A percentile compares a stretch with the other conserved stretches of the same genome.
Conservation (phyloP, 2,329 filamentous ascomycete genomes). For the Ascosphaera pollenicola region DNA sequence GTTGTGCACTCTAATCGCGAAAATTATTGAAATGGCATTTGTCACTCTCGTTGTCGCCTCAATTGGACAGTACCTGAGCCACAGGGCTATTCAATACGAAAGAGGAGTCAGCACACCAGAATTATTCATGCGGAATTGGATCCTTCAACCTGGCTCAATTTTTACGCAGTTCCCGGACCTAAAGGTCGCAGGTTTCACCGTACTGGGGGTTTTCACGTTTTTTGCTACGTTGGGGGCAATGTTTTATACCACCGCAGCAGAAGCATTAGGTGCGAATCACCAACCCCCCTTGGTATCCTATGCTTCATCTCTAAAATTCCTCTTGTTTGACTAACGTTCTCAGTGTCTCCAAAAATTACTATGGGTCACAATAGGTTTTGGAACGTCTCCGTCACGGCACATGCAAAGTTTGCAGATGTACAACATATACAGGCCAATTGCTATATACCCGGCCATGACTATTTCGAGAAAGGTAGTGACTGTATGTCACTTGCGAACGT, state of each 20-base stretch:
- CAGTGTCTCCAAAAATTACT: conserved; percentile 49
- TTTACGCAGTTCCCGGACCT: conserved; percentile 46
- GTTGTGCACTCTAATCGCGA: conserved; percentile 47
- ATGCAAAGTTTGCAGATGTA: conserved; percentile 40
- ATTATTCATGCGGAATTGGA: conserved; percentile 57
- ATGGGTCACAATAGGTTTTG: conserved; percentile 29
- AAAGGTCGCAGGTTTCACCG: conserved; percentile 37
- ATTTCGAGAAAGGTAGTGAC: conserved; percentile 21
- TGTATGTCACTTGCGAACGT: conserved; percentile 50
- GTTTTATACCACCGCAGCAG: conserved; percentile 56
- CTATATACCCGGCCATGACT: conserved; percentile 27
- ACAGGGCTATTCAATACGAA: conserved; percentile 39
- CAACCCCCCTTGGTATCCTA: neutral
- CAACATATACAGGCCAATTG: conserved; percentile 34
- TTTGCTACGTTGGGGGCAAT: conserved; percentile 42
- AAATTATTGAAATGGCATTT: conserved; percentile 57
- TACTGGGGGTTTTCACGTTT: conserved; percentile 43
- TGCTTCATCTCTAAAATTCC: neutral
- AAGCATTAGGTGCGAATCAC: conserved; percentile 32
- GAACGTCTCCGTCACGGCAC: conserved; percentile 33
- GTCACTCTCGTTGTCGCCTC: conserved; percentile 57
- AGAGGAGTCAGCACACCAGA: conserved; percentile 52
- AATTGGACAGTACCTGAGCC: conserved; percentile 51
- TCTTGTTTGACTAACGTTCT: conserved; percentile 1
- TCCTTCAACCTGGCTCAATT: conserved; percentile 49